These are phyloP conservation scores for Myriosclerotinia scirpicola DNA, from an alignment of 2,329 filamentous ascomycete species.

Conservation along the genomic window DNA sequence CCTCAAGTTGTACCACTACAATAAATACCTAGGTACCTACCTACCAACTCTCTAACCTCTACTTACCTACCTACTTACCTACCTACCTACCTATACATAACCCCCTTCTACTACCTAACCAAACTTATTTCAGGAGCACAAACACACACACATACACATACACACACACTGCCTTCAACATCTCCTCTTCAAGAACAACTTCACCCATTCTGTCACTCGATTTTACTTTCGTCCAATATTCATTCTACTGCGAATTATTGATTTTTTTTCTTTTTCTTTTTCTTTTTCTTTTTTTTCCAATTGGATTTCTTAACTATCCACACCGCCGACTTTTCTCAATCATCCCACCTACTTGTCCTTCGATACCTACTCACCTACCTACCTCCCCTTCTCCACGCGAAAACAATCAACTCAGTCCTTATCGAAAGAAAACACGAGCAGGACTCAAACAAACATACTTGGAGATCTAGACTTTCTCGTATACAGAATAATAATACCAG, in stretches of 20 bases:
- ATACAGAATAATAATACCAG: conserved; percentile 3
- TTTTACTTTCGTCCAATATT: background rate
- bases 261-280: background rate
- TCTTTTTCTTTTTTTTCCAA: background rate
- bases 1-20: no score
- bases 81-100: no score
- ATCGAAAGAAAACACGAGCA: conserved; percentile 6
- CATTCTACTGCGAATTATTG: conserved; percentile 1
- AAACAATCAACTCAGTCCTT: conserved; percentile 1
- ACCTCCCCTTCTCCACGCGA: conserved; percentile 2
- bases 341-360: background rate
- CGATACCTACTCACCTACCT: background rate
- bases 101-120: no score
- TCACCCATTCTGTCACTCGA: conserved; percentile 9
- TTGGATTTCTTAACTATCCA: background rate
- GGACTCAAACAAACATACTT: conserved; percentile 14
- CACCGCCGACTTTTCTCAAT: background rate
- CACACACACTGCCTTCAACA: background rate
- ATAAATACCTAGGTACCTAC: no score
- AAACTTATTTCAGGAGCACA: conserved; percentile 4
- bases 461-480: conserved; percentile 15
- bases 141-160: no score
- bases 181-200: background rate
- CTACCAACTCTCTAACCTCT: no score
- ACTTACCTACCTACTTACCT: no score